A percentile compares a stretch with the other conserved stretches of the same genome.
phyloP scores from a whole-genome alignment of 495 filamentous ascomycete genomes.

The Neurospora hispaniola region DNA sequence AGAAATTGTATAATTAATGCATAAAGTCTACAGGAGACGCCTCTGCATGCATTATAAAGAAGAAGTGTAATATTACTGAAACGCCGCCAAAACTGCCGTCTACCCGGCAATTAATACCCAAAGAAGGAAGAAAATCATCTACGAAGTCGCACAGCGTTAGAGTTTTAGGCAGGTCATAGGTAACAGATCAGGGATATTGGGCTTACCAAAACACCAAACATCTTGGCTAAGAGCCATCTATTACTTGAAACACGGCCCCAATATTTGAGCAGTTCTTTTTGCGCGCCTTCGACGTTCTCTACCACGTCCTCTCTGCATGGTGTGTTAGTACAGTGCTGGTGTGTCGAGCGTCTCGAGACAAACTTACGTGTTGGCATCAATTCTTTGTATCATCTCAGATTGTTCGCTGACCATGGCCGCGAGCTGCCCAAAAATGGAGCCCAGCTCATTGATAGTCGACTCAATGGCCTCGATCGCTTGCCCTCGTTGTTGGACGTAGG shows the following conservation, averaged over 20 bases:
- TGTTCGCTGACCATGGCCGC: constrained; percentile 96
- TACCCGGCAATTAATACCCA: constrained; percentile 31
- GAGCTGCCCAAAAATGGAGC: constrained; percentile 93
- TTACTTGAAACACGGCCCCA: constrained; percentile 90
- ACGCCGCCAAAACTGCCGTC: neutral
- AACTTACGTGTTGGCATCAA: constrained; percentile 74
- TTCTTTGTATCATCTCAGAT: constrained; percentile 85
- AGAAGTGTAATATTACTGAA: constrained; percentile 4
- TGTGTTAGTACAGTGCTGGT: constrained; percentile 4
- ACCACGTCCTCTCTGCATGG: constrained; percentile 67
- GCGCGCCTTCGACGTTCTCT: constrained; percentile 92
- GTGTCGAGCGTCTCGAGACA: neutral
- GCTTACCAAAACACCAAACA: constrained; percentile 81
- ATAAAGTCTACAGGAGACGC: constrained; percentile 19
- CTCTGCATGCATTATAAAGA: constrained; percentile 10
- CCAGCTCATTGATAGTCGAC: constrained; percentile 85
- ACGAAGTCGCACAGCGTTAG: constrained; percentile 1
- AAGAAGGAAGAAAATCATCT: constrained; percentile 26
- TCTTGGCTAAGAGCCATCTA: constrained; percentile 94
- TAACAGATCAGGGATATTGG: constrained; percentile 2
- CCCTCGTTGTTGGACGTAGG: constrained; percentile 85
- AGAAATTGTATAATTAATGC: neutral
- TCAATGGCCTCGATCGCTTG: constrained; percentile 97
- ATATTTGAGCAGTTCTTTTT: constrained; percentile 91
- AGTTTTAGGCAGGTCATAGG: neutral